Conservation (phyloP, 1,139 yeast genomes). For the Hyphopichia buzzinii region DNA sequence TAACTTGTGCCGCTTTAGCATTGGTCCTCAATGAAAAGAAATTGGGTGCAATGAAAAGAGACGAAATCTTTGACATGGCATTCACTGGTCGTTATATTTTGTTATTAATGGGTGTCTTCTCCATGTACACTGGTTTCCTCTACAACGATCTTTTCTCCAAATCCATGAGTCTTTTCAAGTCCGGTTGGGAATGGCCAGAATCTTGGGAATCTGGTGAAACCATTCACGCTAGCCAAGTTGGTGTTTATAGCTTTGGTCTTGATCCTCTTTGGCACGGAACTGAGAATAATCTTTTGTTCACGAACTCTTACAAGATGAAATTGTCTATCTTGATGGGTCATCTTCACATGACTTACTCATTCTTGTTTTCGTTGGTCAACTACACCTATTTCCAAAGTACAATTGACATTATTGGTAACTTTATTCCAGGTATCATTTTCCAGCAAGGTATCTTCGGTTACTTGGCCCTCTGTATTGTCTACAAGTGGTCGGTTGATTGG, state of each 20-base stretch:
- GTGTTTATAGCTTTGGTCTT: conserved; percentile 77
- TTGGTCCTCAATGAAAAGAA: conserved; percentile 68
- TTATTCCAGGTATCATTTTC: conserved; percentile 88
- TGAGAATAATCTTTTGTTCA: conserved; percentile 83
- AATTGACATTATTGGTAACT: conserved; percentile 89
- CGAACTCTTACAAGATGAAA: conserved; percentile 96
- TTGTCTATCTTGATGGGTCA: conserved; percentile 93
- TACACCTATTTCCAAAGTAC: conserved; percentile 67
- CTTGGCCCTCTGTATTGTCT: conserved; percentile 75
- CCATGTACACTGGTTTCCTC: conserved; percentile 89
- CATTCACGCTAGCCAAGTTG: conserved; percentile 52
- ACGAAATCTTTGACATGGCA: conserved; percentile 97
- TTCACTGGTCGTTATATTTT: conserved; percentile 87
- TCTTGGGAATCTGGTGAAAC: conserved; percentile 57
- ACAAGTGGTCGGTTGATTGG: conserved; percentile 98
- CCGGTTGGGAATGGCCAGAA: conserved; percentile 93
- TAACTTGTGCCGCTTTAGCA: conserved; percentile 67
- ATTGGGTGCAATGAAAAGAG: conserved; percentile 69
- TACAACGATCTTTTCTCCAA: conserved; percentile 93
- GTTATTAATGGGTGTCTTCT: conserved; percentile 86
- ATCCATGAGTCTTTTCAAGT: conserved; percentile 78
- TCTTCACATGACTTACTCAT: conserved; percentile 90
- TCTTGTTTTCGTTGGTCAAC: conserved; percentile 80
- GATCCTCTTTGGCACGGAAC: conserved; percentile 98
- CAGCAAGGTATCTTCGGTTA: conserved; percentile 97